Evolutionary conservation across 2,329 filamentous ascomycete genomes (phyloP).

Genomic region (Cladosporium sp.): DNA sequence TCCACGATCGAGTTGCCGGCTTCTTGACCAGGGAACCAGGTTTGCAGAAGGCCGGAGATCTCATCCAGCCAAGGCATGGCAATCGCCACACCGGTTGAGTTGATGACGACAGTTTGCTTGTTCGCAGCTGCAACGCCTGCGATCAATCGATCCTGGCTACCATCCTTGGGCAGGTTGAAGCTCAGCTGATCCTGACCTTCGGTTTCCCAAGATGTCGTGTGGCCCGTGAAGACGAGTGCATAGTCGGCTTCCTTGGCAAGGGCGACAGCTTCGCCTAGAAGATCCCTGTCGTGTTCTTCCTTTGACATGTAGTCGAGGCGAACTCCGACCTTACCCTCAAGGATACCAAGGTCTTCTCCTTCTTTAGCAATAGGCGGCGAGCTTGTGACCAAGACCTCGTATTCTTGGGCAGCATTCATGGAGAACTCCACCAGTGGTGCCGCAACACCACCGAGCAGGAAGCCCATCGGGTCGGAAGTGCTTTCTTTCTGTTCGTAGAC

Average conservation of each 20-base stretch:
- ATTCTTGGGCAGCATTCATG: not conserved
- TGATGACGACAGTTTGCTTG: constrained; percentile 4
- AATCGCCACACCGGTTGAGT: constrained; percentile 7
- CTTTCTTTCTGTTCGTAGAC: constrained; percentile 7
- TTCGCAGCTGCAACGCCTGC: constrained; percentile 8
- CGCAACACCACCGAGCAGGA: constrained; percentile 1
- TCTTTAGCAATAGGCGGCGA: not conserved
- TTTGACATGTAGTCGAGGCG: constrained; percentile 8
- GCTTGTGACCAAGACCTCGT: constrained; percentile 4
- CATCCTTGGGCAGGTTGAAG: constrained; percentile 13
- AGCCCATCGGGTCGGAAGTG: constrained; percentile 7
- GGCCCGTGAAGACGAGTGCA: constrained; percentile 1
- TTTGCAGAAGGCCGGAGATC: constrained; percentile 6
- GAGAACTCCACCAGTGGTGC: not conserved
- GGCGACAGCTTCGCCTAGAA: not conserved
- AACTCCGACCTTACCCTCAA: not conserved
- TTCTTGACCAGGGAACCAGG: constrained; percentile 62
- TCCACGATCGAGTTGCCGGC: constrained; percentile 79
- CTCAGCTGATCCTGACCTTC: constrained; percentile 11
- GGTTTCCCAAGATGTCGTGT: constrained; percentile 4
- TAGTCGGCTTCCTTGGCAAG: constrained; percentile 8
- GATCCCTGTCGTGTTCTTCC: constrained; percentile 3
- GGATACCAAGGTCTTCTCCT: constrained; percentile 1
- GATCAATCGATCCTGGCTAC: constrained; percentile 6
- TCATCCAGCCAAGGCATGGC: constrained; percentile 9